Evolutionary conservation across 23 red algal species (phyloP).

Genomic region (Chondrus crispus): DNA sequence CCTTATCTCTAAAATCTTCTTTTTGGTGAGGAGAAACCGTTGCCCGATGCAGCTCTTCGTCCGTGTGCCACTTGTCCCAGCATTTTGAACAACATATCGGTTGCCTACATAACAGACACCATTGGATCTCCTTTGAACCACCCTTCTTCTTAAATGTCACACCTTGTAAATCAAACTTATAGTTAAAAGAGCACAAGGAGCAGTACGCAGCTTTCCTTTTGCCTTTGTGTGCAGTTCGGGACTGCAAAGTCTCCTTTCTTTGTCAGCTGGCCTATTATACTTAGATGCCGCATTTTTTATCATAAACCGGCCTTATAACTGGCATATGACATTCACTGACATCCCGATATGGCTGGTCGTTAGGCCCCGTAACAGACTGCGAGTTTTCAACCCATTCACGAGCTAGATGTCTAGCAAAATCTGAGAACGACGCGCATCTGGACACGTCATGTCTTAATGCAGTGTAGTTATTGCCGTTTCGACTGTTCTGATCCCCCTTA

Average conservation of each 20-base stretch:
- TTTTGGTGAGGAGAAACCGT: neutral
- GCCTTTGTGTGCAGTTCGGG: neutral
- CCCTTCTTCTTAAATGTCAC: neutral
- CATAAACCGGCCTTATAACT: no score
- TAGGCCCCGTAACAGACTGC: neutral
- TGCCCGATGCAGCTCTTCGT: neutral
- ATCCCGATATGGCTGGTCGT: no score
- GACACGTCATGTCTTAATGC: neutral
- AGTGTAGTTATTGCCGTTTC: neutral
- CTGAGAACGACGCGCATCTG: neutral
- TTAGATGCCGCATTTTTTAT: neutral
- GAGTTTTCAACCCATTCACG: neutral
- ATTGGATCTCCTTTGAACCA: neutral
- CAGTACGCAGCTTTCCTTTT: no score
- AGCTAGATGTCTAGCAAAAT: neutral
- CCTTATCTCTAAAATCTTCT: no score
- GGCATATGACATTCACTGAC: no score
- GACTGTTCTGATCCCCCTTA: neutral
- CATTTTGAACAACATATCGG: neutral
- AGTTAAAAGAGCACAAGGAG: neutral
- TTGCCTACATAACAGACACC: neutral
- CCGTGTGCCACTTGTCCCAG: neutral
- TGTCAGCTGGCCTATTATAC: neutral
- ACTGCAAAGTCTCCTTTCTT: neutral
- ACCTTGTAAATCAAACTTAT: neutral